Percentiles rank a stretch among this genome's conserved stretches.
Conservation (phyloP, 768 basidiomycete genomes). For the Auriscalpium vulgare region DNA sequence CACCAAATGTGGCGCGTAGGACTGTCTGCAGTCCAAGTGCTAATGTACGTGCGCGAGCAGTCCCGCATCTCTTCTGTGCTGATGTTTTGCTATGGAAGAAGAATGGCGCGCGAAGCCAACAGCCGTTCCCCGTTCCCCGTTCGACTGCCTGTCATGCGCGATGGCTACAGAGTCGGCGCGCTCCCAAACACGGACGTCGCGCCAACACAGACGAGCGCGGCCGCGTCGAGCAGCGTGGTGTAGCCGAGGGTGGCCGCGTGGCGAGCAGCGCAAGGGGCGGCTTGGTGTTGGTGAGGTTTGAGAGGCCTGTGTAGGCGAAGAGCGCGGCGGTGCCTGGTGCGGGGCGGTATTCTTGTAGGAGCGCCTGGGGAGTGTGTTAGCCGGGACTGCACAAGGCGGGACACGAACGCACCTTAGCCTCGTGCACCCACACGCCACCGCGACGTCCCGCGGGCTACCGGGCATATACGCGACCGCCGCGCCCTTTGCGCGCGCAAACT, state of each 20-base stretch:
- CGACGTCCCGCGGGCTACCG: conserved; percentile 46
- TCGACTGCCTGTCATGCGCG: too few species aligned
- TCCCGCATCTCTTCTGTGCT: too few species aligned
- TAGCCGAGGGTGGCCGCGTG: conserved; percentile 66
- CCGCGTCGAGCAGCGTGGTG: conserved; percentile 71
- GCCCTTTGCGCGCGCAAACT: conserved; percentile 53
- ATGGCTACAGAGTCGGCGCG: too few species aligned
- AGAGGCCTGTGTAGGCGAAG: conserved; percentile 73
- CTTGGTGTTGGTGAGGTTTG: conserved; percentile 76
- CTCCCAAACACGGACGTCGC: too few species aligned
- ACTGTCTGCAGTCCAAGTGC: too few species aligned
- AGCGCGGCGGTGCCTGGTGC: conserved; percentile 45
- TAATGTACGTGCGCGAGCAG: too few species aligned
- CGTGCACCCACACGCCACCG: conserved; percentile 54
- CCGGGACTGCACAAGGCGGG: conserved; percentile 8
- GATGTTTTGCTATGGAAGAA: too few species aligned
- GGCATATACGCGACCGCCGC: conserved; percentile 57
- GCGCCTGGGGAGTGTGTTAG: conserved; percentile 30
- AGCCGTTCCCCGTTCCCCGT: too few species aligned
- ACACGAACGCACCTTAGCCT: conserved; percentile 55
- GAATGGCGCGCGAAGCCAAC: too few species aligned
- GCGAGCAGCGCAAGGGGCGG: conserved; percentile 54
- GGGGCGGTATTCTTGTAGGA: conserved; percentile 44
- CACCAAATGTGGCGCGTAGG: too few species aligned
- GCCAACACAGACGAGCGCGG: too few species aligned